Evolutionary conservation across 2,329 filamentous ascomycete species (phyloP).

Genomic region (Nothomitra cinnamomea): DNA sequence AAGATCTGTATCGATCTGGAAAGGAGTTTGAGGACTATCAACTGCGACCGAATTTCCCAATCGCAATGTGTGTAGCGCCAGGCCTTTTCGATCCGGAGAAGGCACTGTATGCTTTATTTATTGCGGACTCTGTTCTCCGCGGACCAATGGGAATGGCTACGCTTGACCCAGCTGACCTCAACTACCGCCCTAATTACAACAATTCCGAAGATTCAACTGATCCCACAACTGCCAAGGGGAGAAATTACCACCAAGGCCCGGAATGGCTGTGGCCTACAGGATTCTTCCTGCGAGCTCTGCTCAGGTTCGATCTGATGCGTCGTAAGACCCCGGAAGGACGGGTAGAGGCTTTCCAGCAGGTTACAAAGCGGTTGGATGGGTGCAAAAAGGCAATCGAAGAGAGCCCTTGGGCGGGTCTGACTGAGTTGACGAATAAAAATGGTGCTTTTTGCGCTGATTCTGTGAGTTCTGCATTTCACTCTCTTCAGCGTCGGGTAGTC

Average conservation of each 20-base stretch:
- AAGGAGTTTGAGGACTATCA: constrained; percentile 98
- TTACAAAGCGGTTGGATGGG: constrained; percentile 62
- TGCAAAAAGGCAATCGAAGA: constrained; percentile 73
- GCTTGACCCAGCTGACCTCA: constrained; percentile 76
- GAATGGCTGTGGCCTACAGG: constrained; percentile 98
- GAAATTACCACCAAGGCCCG: constrained; percentile 96
- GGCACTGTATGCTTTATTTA: constrained; percentile 60
- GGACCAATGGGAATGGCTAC: constrained; percentile 93
- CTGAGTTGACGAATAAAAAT: constrained; percentile 83
- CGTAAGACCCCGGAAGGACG: constrained; percentile 48
- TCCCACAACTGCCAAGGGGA: constrained; percentile 81
- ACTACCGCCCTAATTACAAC: constrained; percentile 88
- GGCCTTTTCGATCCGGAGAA: constrained; percentile 67
- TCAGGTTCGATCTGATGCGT: constrained; percentile 74
- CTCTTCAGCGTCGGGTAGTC: constrained; percentile 10
- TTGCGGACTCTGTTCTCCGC: constrained; percentile 63
- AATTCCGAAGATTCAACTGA: constrained; percentile 88
- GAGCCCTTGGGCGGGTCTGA: constrained; percentile 75
- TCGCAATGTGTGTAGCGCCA: constrained; percentile 87
- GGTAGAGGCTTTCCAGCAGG: constrained; percentile 85
- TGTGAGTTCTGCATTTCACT: constrained; percentile 34
- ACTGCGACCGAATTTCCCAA: constrained; percentile 80
- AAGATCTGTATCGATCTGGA: constrained; percentile 83
- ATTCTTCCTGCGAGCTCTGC: constrained; percentile 79
- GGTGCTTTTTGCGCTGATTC: constrained; percentile 76